Conservation (phyloP, 331 rosid species). For the Prunus yedoensis region DNA sequence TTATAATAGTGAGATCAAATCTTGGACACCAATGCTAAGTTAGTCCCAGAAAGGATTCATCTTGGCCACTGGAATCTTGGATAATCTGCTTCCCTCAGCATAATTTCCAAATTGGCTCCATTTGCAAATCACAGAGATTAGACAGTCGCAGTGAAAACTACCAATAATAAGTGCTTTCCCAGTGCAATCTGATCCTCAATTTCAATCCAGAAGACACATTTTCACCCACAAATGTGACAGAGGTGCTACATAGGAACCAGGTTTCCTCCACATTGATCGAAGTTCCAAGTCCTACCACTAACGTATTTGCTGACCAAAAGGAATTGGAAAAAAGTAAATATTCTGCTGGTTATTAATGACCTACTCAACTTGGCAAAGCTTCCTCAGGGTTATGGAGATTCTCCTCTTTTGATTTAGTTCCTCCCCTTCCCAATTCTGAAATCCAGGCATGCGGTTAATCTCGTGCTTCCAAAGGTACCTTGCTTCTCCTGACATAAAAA, state of each 20-base stretch:
- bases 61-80: slow-evolving; percentile 74
- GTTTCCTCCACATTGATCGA: background rate
- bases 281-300: background rate
- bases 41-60: slow-evolving; percentile 44
- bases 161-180: slow-evolving; percentile 76
- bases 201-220: background rate
- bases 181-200: slow-evolving; percentile 63
- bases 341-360: background rate
- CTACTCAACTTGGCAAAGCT: slow-evolving; percentile 49
- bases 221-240: background rate
- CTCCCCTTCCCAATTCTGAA: slow-evolving; percentile 70
- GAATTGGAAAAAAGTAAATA: background rate
- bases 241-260: background rate
- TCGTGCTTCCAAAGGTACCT: slow-evolving; percentile 84
- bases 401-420: slow-evolving; percentile 53
- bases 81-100: slow-evolving; percentile 82
- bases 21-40: slow-evolving; percentile 58
- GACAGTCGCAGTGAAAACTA: slow-evolving; percentile 70
- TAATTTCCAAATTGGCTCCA: slow-evolving; percentile 74
- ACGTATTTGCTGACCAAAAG: background rate
- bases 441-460: slow-evolving; percentile 76
- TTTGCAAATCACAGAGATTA: slow-evolving; percentile 71
- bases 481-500: slow-evolving; percentile 81
- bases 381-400: slow-evolving; percentile 77
- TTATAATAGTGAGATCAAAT: too few species aligned